Percentiles rank a stretch among this genome's conserved stretches.
These are phyloP conservation scores for Tuber magnatum DNA, from an alignment of 495 filamentous ascomycete species.

Conservation along the genomic window DNA sequence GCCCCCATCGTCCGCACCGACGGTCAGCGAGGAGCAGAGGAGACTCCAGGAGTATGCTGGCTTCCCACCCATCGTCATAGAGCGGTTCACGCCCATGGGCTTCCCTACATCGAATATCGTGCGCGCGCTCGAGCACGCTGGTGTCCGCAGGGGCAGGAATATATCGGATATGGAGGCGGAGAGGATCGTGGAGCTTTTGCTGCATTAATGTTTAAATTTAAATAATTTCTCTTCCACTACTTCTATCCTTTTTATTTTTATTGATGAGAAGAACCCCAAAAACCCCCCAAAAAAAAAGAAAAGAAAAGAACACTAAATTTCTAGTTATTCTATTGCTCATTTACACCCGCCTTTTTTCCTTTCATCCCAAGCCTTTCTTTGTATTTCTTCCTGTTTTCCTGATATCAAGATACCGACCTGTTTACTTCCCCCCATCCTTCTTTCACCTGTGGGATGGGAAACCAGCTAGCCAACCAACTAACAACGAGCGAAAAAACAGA, in stretches of 20 bases:
- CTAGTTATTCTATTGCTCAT: not conserved
- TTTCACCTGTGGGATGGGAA: not conserved
- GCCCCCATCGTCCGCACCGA: not conserved
- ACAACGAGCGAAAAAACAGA: not conserved
- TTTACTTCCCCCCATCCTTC: not conserved
- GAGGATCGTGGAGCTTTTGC: constrained; percentile 34
- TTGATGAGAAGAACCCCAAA: not conserved
- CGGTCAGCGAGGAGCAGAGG: constrained; percentile 3
- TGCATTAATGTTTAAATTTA: constrained; percentile 17
- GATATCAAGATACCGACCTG: not conserved
- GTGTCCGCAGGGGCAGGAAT: constrained; percentile 47
- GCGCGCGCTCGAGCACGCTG: constrained; percentile 70
- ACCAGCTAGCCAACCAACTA: not conserved
- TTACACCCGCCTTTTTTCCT: not conserved
- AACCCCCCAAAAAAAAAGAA: not conserved
- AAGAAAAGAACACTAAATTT: not conserved
- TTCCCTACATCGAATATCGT: constrained; percentile 88
- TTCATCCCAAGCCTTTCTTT: not conserved
- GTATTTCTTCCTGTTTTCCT: not conserved
- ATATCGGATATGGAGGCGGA: constrained; percentile 32
- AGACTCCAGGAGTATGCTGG: constrained; percentile 63
- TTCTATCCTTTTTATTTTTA: not conserved
- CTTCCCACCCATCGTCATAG: constrained; percentile 77
- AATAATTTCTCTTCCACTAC: not conserved
- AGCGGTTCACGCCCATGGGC: constrained; percentile 88